phyloP scores from a whole-genome alignment of 2,329 filamentous ascomycete species.

The Colletotrichum trifolii region DNA sequence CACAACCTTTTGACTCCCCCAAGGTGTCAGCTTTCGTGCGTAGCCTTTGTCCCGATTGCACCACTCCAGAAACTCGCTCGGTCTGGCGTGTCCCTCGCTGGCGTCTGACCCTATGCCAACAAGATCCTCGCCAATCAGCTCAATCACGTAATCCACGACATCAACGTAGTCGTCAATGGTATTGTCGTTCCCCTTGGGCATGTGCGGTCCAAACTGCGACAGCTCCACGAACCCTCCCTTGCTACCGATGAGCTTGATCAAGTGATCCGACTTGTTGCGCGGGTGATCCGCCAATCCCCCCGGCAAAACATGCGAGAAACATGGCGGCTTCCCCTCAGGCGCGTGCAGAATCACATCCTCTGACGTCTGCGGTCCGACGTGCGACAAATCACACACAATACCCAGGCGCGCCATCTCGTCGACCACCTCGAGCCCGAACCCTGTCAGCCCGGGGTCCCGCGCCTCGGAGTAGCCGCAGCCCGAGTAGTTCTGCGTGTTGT shows the following conservation, averaged over 20 bases:
- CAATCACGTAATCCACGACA: conserved; percentile 51
- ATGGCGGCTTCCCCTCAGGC: conserved; percentile 50
- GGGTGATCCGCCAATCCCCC: conserved; percentile 48
- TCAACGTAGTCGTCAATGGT: conserved; percentile 54
- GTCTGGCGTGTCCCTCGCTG: conserved; percentile 51
- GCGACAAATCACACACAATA: conserved; percentile 49
- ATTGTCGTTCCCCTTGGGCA: conserved; percentile 52
- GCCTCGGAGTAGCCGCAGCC: conserved; percentile 52
- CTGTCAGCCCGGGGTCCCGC: conserved; percentile 49
- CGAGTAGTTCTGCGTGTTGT: conserved; percentile 55
- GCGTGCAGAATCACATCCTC: conserved; percentile 50
- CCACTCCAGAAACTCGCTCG: conserved; percentile 53
- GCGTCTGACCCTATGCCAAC: conserved; percentile 52
- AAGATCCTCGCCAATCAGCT: conserved; percentile 48
- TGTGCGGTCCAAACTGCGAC: conserved; percentile 52
- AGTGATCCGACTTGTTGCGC: conserved; percentile 51
- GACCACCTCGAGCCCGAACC: conserved; percentile 48
- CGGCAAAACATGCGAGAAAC: conserved; percentile 52
- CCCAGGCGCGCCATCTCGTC: conserved; percentile 49
- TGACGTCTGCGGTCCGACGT: conserved; percentile 48
- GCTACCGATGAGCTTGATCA: conserved; percentile 48
- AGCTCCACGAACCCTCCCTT: conserved; percentile 52
- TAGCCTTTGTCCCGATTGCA: conserved; percentile 55
- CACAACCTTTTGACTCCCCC: conserved; percentile 53
- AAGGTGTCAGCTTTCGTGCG: conserved; percentile 49